Percentiles rank a stretch among this genome's conserved stretches.
phyloP scores from a whole-genome alignment of 1,284 basidiomycete species.

The Sporisorium iseilematis-ciliati region DNA sequence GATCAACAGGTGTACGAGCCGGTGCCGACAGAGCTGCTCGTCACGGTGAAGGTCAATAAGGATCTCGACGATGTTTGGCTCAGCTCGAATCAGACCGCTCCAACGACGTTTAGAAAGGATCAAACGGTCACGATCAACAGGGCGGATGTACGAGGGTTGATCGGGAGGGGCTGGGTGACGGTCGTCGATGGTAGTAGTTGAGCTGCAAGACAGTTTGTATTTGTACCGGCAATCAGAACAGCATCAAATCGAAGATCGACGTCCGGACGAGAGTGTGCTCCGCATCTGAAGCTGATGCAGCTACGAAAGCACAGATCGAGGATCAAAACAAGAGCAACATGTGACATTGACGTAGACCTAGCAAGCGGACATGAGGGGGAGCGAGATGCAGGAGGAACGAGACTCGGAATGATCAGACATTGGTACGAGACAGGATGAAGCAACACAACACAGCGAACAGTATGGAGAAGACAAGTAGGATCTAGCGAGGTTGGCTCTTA shows the following conservation, averaged over 20 bases:
- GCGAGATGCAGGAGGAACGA: not conserved
- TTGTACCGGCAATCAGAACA: constrained; percentile 2
- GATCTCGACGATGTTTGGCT: constrained; percentile 37
- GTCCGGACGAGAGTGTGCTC: not conserved
- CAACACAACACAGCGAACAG: not conserved
- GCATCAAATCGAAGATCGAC: not conserved
- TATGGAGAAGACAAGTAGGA: not conserved
- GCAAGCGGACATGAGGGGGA: not conserved
- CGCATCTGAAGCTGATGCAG: not conserved
- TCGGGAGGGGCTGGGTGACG: constrained; percentile 33
- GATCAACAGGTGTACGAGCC: constrained; percentile 29
- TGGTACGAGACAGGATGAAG: not conserved
- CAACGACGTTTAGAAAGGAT: constrained; percentile 28
- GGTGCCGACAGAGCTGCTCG: constrained; percentile 17
- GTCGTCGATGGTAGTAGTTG: constrained; percentile 22
- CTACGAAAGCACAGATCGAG: not conserved
- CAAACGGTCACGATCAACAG: constrained; percentile 37
- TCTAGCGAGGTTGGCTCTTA: too few species aligned
- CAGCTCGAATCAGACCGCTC: constrained; percentile 12
- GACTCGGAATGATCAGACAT: too few species aligned
- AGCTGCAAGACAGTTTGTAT: not conserved
- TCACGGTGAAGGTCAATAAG: constrained; percentile 33
- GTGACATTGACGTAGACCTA: constrained; percentile 1
- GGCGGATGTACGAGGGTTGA: constrained; percentile 23
- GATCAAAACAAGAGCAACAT: too few species aligned